Base-by-base conservation (phyloP, 257 asterid species). In the Solanum bulbocastanum region DNA sequence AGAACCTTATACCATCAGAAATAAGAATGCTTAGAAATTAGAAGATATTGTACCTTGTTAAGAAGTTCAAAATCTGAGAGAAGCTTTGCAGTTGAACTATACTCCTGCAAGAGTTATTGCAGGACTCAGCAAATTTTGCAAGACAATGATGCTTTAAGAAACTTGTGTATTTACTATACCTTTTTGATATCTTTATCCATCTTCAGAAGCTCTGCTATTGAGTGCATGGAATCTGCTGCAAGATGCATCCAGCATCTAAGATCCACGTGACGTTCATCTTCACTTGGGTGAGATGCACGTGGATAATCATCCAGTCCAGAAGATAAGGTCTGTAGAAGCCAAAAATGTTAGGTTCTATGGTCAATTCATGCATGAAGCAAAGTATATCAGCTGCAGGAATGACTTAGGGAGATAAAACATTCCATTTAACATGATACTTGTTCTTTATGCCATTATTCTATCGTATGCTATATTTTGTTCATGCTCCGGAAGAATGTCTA, bases 241-340 rank as follows among this genome's bases (percentile, higher is more conserved):
- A 97, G 95, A 87, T 90, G 95, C 98, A 96, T 95, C 99, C 99
- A 97, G 92, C 99, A 97, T 91, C 99, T 93, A 92, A 97, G 99
- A 93, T 97, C 99, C 90, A 97, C 89, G 82, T 97, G 99, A 37
- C 98, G 97, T 90, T 97, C 99, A 86, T 95, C 99, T 86, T 93
- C 94, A 87, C 93, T 94, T 86, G 99, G 99, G 90, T 97, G 99
- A 86, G 99, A 96, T 88, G 99, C 99, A 84, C 99, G 98, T 72
- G 99, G 99, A 93, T 97, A 97, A 90, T 97, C 99, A 92, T 97
- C 99, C 90, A 97, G 89, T 84, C 99, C 99, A 93, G 99, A 96
- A 86, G 99, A 96, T 73, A 97, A 90, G 22, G 98, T 91, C 99
- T 94, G 95, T 68, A 86, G 44, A 90, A 68, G 89, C 81, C 76